A percentile compares a stretch with the other conserved stretches of the same genome.
phyloP scores from a whole-genome alignment of 2,329 filamentous ascomycete genomes.

The Stemphylium vesicarium region DNA sequence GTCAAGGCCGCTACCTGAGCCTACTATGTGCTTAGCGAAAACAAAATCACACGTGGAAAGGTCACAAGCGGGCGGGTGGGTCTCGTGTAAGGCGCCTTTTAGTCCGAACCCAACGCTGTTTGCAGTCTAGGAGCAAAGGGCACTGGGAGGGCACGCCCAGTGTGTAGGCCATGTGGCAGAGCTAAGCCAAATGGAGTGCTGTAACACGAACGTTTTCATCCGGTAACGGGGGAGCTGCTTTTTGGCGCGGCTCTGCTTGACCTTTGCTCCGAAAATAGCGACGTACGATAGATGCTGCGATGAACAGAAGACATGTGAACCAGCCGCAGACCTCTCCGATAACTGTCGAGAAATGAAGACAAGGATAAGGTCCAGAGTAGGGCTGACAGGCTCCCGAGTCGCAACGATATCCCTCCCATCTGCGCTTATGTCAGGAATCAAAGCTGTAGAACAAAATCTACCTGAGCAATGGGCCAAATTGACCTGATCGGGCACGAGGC shows the following conservation, averaged over 20 bases:
- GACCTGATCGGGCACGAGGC: constrained; percentile 4
- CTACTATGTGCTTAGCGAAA: constrained; percentile 4
- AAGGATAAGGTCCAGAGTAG: not conserved
- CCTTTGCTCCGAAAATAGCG: constrained; percentile 1
- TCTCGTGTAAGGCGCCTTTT: constrained; percentile 2
- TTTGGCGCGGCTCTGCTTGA: not conserved
- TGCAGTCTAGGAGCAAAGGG: constrained; percentile 3
- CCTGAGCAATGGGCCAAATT: constrained; percentile 1
- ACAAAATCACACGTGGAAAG: not conserved
- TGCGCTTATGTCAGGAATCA: constrained; percentile 9
- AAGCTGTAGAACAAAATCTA: constrained; percentile 1
- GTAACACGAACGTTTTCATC: not conserved
- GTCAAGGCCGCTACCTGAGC: constrained; percentile 2
- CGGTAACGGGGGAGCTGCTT: not conserved
- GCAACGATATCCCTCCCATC: constrained; percentile 3
- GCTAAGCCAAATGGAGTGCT: not conserved
- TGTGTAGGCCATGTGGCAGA: constrained; percentile 1
- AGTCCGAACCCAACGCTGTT: not conserved
- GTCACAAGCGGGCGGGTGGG: not conserved
- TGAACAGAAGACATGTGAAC: not conserved
- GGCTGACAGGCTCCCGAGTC: constrained; percentile 9
- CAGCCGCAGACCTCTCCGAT: not conserved
- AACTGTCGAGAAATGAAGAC: too few species aligned
- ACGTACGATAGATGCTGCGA: constrained; percentile 1
- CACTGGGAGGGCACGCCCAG: constrained; percentile 1